Evolutionary conservation across 345 rosid species (phyloP), one percentile per base, ranked within the genome.

Genomic region (Pugionium dolabratum): DNA sequence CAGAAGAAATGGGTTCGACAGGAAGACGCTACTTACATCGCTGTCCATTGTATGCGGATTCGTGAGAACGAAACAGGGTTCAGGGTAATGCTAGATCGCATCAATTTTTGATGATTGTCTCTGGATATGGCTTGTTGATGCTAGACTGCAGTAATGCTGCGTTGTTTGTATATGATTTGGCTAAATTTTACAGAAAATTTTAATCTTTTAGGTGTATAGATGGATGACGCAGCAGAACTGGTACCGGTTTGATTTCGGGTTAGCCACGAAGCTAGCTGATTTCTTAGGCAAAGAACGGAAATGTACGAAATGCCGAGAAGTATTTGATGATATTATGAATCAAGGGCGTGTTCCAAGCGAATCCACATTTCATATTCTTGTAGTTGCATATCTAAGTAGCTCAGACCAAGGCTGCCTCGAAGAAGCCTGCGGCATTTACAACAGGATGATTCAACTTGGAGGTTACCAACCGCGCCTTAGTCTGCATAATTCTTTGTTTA

Each of bases 161-260:
- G 47, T 30, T 47, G 32, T 55, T 56, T 49, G 11, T 11, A 11
- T 2, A 9, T 60, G 40, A 11, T 59, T 59, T 34, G 9, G 40
- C 33, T 56, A 0, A 54, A n/a, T 48, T 7, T 8, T 59, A 63
- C 3, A 51, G 5, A 66, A 73, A 59, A 47, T 53, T 70, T 64
- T 51, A 1, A 46, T 64, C 62, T 72, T 56, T 59, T 69, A 94
- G 99, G 94, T 94, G 32, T 90, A 90, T 76, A 84, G 84, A 80
- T 94, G 97, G 97, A 94, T 88, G 97, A 80, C 81, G 79, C 82
- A 83, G 74, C 96, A 83, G 59, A 84, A 75, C 59, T 94, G 99
- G 98, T 83, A 80, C 72, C 79, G 75, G 40, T 90, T 88, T 59
- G 90, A 90, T 84, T 93, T 93, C 57, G 92, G 86, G 10, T 82